Percentiles rank a stretch among this genome's conserved stretches.
phyloP scores from a whole-genome alignment of 2,329 filamentous ascomycete genomes.

The Alternaria sp. region DNA sequence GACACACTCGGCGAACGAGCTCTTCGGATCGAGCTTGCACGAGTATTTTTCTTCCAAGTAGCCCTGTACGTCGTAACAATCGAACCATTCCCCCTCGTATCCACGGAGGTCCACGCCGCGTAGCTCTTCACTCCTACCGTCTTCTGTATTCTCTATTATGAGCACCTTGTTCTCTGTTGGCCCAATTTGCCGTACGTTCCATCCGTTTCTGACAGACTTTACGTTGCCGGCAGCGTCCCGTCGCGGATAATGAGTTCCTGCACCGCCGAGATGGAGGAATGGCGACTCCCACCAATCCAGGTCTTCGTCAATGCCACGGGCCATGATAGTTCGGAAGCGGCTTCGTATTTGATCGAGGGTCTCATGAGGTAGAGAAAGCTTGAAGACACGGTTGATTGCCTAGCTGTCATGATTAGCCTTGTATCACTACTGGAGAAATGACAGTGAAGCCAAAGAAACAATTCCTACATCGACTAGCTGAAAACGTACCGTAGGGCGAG shows the following conservation, averaged over 20 bases:
- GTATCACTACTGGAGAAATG: background rate
- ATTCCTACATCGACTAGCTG: background rate
- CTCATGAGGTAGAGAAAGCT: conserved; percentile 69
- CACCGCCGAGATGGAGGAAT: conserved; percentile 70
- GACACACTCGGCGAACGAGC: conserved; percentile 64
- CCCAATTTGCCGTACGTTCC: conserved; percentile 42
- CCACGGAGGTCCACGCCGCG: conserved; percentile 61
- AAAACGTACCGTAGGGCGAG: conserved; percentile 24
- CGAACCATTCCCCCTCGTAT: conserved; percentile 77
- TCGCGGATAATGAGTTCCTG: conserved; percentile 68
- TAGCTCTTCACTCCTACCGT: conserved; percentile 29
- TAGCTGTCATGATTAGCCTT: background rate
- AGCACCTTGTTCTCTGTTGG: conserved; percentile 40
- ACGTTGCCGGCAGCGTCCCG: conserved; percentile 48
- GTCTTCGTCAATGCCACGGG: conserved; percentile 51
- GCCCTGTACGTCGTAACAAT: conserved; percentile 76
- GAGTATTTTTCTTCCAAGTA: conserved; percentile 69
- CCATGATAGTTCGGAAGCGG: conserved; percentile 50
- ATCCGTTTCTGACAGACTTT: conserved; percentile 37
- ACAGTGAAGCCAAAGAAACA: background rate
- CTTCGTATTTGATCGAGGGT: conserved; percentile 48
- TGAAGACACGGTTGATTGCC: conserved; percentile 63
- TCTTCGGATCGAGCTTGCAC: conserved; percentile 65
- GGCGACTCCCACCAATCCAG: conserved; percentile 67
- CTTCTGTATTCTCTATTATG: conserved; percentile 17